Conservation (phyloP, 2,329 filamentous ascomycete genomes). For the Phialocephala subalpina region DNA sequence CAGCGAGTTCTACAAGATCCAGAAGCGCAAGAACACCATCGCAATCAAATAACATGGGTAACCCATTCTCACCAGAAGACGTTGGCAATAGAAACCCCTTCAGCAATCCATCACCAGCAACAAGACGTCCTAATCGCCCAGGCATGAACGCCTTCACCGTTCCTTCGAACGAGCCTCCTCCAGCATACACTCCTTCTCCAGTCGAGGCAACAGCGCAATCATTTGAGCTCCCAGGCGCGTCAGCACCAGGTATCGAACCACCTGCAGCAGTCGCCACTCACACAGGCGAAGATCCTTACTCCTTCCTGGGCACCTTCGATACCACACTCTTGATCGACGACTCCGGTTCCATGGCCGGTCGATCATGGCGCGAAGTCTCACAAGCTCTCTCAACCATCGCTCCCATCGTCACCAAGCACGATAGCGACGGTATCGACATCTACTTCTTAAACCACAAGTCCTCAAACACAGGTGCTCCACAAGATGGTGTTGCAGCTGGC, state of each 20-base stretch:
- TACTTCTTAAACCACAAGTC: constrained; percentile 83
- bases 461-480: constrained; percentile 45
- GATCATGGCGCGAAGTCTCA: constrained; percentile 78
- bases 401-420: constrained; percentile 81
- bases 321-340: constrained; percentile 93
- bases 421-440: constrained; percentile 87
- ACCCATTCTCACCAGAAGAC: constrained; percentile 10
- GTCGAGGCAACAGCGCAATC: constrained; percentile 26
- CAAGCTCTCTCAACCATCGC: constrained; percentile 76
- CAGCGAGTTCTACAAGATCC: constrained; percentile 19
- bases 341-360: constrained; percentile 83
- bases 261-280: constrained; percentile 41
- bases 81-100: constrained; percentile 16
- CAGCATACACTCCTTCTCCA: constrained; percentile 41
- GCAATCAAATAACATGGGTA: constrained; percentile 13
- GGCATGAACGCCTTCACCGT: constrained; percentile 43
- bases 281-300: constrained; percentile 70
- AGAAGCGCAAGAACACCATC: constrained; percentile 14
- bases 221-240: constrained; percentile 24
- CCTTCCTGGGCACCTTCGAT: constrained; percentile 82
- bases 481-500: constrained; percentile 49
- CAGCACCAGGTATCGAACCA: constrained; percentile 45
- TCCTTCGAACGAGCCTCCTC: constrained; percentile 43
- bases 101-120: constrained; percentile 37
- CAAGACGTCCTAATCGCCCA: constrained; percentile 39